Evolutionary conservation across 208 protist species (phyloP), one percentile per base, ranked within the genome.

Genomic region (Wallacemonas collosoma): DNA sequence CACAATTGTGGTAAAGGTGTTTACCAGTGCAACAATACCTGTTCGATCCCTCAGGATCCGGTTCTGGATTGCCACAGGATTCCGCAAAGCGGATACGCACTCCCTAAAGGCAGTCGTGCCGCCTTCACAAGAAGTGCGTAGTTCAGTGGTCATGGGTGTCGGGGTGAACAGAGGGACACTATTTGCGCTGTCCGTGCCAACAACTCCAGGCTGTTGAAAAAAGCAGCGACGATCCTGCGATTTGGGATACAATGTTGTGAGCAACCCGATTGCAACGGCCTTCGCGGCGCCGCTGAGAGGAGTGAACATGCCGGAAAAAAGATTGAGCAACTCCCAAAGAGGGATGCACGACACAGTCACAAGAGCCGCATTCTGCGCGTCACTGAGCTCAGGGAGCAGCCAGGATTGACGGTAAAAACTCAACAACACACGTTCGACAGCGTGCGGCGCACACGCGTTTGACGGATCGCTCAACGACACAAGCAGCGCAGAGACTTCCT

Each of bases 321-420:
- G 82, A 64, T 93, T 87, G 11, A 93, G 67, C 64, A 90, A 58
- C 48, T 96, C 91, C 91, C 91, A 96, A 3, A 96, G 11, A 12
- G 88, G 81, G 80, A 95, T 88, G 57, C 91, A 95, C 2, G 86
- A 77, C 1, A 89, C 88, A 7, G 88, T 94, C 1, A 85, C 88
- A 7, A 94, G 62, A 35, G 85, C 82, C 58, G 83, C 73, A 11
- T 89, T 88, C 50, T 93, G 81, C 26, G 66, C 54, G 14, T 76
- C 79, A 12, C 48, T 76, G 26, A 87, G 53, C 2, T 80, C 76
- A 54, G 86, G 74, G 38, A 87, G 76, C 66, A 75, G 58, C 81
- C 87, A 87, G 35, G 56, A 41, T n/a, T 41, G 35, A 35, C 9
- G 5, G 38, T 64, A 72, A 40, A 72, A 64, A n/a, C 64, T n/a